Evolutionary conservation across 306 rosid species (phyloP), one percentile per base, ranked within the genome.

Genomic region (Gastrolobium villosum): DNA sequence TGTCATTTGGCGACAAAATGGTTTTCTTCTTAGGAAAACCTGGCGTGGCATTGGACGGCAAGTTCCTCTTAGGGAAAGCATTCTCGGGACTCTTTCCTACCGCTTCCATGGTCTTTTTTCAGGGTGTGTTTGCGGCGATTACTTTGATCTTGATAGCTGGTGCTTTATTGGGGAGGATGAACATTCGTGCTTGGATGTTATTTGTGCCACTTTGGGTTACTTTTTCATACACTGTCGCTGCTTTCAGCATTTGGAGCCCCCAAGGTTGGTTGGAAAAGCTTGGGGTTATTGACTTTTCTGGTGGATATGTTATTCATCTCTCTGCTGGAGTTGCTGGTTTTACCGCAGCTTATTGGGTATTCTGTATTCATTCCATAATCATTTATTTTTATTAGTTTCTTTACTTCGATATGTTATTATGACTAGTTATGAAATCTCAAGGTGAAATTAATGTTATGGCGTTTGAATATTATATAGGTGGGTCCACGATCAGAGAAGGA

Each of bases 181-280:
- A 88, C 20, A 55, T 85, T 32, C 72, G 69, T n/a, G 89, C 89
- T 0, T 88, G 87, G 91, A 85, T 88, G 87, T 0, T 88, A 48
- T 88, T 88, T 46, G 91, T 88, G 13, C 89, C 87, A 0, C 87
- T 88, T 7, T 88, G 91, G 91, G 10, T 85, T 6, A 85, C 89
- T 2, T 43, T 82, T 6, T 87, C 87, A 0, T 87, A 85, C 65
- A 72, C 80, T 4, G 84, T 85, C 20, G 63, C 82, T 60, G 89
- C 89, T 4, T 87, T 82, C 10, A 85, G 89, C 50, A 85, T 87
- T 62, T 87, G 91, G 91, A 76, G 82, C 56, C 86, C 91, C 4
- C 39, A 77, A 10, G 89, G 89, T 0, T 87, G 89, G 91, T 75
- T 85, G n/a, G 82, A 84, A 0, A 85, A 81, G 78, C 83, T 13